Base-by-base conservation (phyloP, 192 early-diverging fungal species). In the Lobulomyces angularis region DNA sequence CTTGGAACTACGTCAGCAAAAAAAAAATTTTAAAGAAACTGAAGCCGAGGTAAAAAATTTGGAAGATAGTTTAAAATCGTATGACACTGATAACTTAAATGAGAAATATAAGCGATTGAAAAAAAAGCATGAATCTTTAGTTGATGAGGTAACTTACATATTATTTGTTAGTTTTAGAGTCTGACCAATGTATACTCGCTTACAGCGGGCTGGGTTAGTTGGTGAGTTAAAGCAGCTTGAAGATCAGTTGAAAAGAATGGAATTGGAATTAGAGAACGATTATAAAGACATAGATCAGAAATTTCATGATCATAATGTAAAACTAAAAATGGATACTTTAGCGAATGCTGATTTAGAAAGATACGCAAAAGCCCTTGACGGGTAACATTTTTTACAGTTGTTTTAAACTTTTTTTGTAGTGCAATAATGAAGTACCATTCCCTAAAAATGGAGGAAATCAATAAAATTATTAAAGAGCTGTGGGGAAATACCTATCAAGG, bases 401-500 rank as follows among this genome's bases (percentile, higher is more conserved):
- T 29, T 5, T 29, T 31, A 28, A 8, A 41, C 27, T 41, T 12
- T 46, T 23, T 57, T 56, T 16, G 51, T 27, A 74, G 66, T 16
- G 82, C 83, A 1, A 90, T 99, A 49, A 84, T 90, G 74, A 70
- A 71, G 36, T 92, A 81, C 51, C 95, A 99, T 52, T 67, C 84
- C 22, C 50, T 80, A 39, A 95, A 96, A 51, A 99, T 99, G 90
- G 77, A 86, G 27, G 90, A 95, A 56, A 77, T 99, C 45, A 99
- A 99, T 61, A 82, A 85, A 58, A 83, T 85, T 37, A 99, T 99
- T 50, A 75, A 80, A 11, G 92, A 99, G 46, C 65, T 99, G 22
- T 99, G 95, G 95, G 69, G 77, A 9, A 88, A 88, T 41, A 95
- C 92, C 0, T 99, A 99, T 64, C 81, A 78, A 45, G 95, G 95